Base-by-base conservation (phyloP, 2,329 filamentous ascomycete genomes). In the Nothopassalora personata region DNA sequence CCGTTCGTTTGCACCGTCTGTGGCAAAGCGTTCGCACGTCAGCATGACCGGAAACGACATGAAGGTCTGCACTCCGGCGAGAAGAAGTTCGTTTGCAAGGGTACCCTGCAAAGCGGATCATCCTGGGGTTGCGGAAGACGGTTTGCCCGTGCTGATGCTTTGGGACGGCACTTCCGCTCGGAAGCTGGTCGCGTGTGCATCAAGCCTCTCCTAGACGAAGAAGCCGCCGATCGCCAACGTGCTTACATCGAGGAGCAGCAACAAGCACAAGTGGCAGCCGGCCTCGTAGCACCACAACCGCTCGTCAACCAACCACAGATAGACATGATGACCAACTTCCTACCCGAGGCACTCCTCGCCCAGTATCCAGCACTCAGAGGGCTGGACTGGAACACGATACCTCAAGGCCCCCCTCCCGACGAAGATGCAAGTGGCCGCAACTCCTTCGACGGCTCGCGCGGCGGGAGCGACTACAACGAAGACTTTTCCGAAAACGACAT, bases 81-180 rank as follows among this genome's bases (percentile, higher is more conserved):
- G 77, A 99, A 97, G 84, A 97, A 96, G 72, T 99, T 97, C 72
- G 90, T 97, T 7, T 99, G 94, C 76, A 91, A 91, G 66, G 94
- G 94, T 55, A 89, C 92, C 59, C 84, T 99, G 53, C 92, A 93
- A 66, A 85, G 85, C 1, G 86, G 87, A 50, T 87, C 87, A 5
- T 85, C 89, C 65, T 99, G 94, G 94, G 94, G 94, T 19, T 99
- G 94, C 67, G 91, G 91, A 3, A 84, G 94, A 61, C 85, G 92
- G 9, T 99, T 99, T 74, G 94, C 94, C 15, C 90, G 94, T 67
- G 94, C 94, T 5, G 94, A 99, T 77, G 94, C 94, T 5, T 81
- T 99, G 1, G 94, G 94, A 2, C 68, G 72, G 4, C 72, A 94
- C 76, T 99, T 99, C 79, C 84, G 94, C 55, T 96, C 91, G 1